Conservation (phyloP, 106 monocot species). For the Narthecium ossifragum region DNA sequence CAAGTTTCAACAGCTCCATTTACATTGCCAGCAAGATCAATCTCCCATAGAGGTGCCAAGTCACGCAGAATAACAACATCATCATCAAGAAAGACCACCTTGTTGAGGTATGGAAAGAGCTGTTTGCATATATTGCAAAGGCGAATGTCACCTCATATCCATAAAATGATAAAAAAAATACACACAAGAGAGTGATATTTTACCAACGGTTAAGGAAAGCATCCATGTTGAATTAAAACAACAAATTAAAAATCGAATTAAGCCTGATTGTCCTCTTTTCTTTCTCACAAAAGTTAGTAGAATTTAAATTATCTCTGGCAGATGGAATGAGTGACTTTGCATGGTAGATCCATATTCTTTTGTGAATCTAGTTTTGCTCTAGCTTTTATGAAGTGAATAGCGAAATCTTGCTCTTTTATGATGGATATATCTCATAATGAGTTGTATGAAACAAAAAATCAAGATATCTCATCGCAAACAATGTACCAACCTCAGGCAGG, state of each 20-base stretch:
- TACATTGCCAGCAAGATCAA: constrained; percentile 74
- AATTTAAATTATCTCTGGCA: no score
- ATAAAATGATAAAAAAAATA: background rate
- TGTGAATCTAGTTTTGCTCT: background rate
- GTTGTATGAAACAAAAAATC: no score
- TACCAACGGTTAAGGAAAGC: background rate
- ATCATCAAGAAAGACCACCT: constrained; percentile 95
- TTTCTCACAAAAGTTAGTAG: background rate
- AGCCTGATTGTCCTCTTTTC: background rate
- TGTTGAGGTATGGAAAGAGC: constrained; percentile 87
- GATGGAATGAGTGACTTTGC: no score
- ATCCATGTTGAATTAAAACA: background rate
- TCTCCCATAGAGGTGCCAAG: constrained; percentile 66
- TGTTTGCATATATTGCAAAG: constrained; percentile 18
- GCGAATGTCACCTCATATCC: background rate
- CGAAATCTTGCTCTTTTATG: background rate
- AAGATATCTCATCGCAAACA: background rate
- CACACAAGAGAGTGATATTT: background rate
- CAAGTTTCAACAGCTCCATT: constrained; percentile 94
- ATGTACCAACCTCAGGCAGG: constrained; percentile 74
- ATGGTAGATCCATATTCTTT: background rate
- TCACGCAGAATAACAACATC: constrained; percentile 86
- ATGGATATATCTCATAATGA: no score
- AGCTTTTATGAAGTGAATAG: background rate
- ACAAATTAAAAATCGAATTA: background rate